These are phyloP conservation scores for Crithidia expoeki DNA, from an alignment of 208 protist genomes.

Conservation along the genomic window DNA sequence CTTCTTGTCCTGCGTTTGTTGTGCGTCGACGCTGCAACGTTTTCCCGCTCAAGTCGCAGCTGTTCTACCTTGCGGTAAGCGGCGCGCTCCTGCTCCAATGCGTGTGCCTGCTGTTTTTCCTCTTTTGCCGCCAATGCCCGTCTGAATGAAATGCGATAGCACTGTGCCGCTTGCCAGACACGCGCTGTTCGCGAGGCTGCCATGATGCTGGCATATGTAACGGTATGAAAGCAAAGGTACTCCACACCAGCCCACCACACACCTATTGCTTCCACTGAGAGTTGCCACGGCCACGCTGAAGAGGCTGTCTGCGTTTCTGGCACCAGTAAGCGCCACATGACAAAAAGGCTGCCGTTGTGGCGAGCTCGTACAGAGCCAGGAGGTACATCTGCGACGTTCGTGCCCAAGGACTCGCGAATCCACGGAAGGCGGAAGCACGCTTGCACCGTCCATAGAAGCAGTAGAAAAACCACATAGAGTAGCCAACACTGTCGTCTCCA, in stretches of 20 bases:
- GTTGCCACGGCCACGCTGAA: constrained; percentile 1
- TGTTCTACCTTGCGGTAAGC: constrained; percentile 24
- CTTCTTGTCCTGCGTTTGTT: not conserved
- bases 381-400: too few species aligned
- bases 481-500: constrained; percentile 20
- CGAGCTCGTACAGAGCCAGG: not conserved
- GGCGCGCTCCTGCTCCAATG: constrained; percentile 12
- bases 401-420: constrained; percentile 7
- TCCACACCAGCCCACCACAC: constrained; percentile 33
- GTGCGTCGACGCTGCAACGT: not conserved
- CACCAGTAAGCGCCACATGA: constrained; percentile 8
- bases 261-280: constrained; percentile 13
- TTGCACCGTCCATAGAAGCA: constrained; percentile 28
- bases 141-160: not conserved
- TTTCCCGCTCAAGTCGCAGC: constrained; percentile 20
- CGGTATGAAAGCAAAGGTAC: constrained; percentile 21
- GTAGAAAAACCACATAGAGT: constrained; percentile 9
- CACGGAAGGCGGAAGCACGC: constrained; percentile 5
- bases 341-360: constrained; percentile 13
- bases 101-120: constrained; percentile 2
- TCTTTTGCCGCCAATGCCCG: constrained; percentile 8
- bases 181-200: not conserved
- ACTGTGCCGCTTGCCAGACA: not conserved
- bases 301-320: not conserved
- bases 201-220: not conserved